Conservation (phyloP, 176 grass and related monocot species). For the Musa troglodytarum region DNA sequence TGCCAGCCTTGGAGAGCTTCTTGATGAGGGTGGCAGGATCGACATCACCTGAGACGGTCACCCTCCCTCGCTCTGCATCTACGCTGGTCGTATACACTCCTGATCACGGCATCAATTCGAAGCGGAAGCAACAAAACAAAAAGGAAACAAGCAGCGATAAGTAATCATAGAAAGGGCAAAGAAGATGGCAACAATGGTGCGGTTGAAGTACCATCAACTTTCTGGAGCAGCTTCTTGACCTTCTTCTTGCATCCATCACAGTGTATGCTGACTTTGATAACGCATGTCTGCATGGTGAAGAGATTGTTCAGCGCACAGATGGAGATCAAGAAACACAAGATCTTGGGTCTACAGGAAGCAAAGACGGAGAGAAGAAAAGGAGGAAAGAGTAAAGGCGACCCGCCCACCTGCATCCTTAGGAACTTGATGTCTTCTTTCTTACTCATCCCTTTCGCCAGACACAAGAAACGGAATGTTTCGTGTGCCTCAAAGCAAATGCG, state of each 20-base stretch:
- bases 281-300: conserved; percentile 45
- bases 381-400: not conserved
- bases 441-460: conserved; percentile 11
- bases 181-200: not conserved
- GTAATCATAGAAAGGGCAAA: not conserved
- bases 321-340: not conserved
- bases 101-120: conserved; percentile 9
- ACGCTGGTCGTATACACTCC: conserved; percentile 59
- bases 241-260: conserved; percentile 93
- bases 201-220: conserved; percentile 53
- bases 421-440: conserved; percentile 22
- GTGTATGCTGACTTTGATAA: conserved; percentile 80
- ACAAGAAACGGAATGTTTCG: not conserved
- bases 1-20: conserved; percentile 77
- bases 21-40: conserved; percentile 82
- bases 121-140: not conserved
- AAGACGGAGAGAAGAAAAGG: not conserved
- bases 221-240: conserved; percentile 83
- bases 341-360: not conserved
- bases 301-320: not conserved
- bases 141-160: not conserved
- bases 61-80: conserved; percentile 72
- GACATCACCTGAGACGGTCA: conserved; percentile 54
- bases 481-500: no score
- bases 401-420: conserved; percentile 19